Base-by-base conservation (phyloP, 2,329 filamentous ascomycete genomes). In the Alternaria hordeiaustralica region DNA sequence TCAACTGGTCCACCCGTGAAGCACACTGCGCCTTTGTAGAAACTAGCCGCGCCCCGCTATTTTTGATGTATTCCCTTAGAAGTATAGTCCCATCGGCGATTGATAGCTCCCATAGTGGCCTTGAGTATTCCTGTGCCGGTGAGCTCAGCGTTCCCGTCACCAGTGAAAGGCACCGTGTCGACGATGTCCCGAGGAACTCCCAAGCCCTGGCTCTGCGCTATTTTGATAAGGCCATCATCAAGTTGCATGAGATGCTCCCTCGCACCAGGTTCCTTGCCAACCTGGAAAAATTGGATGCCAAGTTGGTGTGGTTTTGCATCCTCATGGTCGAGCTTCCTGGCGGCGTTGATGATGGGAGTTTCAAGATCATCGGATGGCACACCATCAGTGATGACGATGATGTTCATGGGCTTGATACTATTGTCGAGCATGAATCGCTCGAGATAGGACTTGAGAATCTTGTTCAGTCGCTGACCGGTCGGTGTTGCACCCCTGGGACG, bases 241-340 rank as follows among this genome's bases (percentile, higher is more conserved):
- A 98, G 84, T 50, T 89, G 85, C 70, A 87, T 82, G 43, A 98
- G 83, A 59, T 90, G 88, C 68, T 84, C 80, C 2, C 85, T 84
- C 0, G 94, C 95, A 0, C 80, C 82, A 1, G 81, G 75, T 70
- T 97, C 92, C 54, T 87, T 85, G 60, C 96, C 95, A 47, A 98
- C 92, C 81, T 97, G 95, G 84, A 98, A 97, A 83, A 98, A 98
- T 79, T 98, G 95, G 60, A 98, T 88, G 33, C 95, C 95, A 9
- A 97, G 84, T 82, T 98, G 96, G 84, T 92, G 92, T 1, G 89
- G 86, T 5, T 90, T 88, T 0, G 93, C 93, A 9, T 89, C 85
- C 8, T 91, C 78, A 55, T 80, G 80, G 73, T 96, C 91, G 30
- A 98, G 87, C 74, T 88, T 89, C 78, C 85, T 86, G 0, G 94